Conservation (phyloP, 306 rosid species). For the Medicago ruthenica region DNA sequence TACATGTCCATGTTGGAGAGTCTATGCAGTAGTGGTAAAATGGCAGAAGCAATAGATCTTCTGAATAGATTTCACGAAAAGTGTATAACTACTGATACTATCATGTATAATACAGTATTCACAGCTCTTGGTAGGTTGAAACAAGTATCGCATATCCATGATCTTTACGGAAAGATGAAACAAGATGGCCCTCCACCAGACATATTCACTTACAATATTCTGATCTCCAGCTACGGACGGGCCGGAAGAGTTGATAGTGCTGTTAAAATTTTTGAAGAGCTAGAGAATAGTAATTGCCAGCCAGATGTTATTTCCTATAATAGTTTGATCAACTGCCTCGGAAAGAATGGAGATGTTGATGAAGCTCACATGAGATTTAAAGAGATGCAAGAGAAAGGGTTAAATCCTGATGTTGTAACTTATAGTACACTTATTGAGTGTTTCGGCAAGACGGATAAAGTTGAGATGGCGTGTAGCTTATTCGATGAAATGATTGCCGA, state of each 20-base stretch:
- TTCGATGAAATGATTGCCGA: constrained; percentile 79
- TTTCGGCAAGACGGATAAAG: constrained; percentile 90
- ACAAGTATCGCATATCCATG: constrained; percentile 70
- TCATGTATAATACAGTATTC: constrained; percentile 86
- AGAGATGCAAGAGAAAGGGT: constrained; percentile 93
- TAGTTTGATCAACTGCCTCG: constrained; percentile 90
- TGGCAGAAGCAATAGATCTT: constrained; percentile 80
- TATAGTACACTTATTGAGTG: constrained; percentile 95
- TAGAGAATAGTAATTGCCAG: constrained; percentile 69
- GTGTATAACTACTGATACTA: constrained; percentile 68
- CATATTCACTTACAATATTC: constrained; percentile 84
- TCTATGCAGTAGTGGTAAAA: constrained; percentile 75
- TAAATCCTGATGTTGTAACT: constrained; percentile 88
- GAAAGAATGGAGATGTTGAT: constrained; percentile 92
- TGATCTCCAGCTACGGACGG: constrained; percentile 86
- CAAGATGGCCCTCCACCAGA: constrained; percentile 74
- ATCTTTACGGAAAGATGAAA: constrained; percentile 86
- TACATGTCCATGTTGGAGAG: constrained; percentile 88
- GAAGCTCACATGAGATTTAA: constrained; percentile 95
- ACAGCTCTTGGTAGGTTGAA: constrained; percentile 75
- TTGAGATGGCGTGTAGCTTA: constrained; percentile 85
- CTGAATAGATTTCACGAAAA: constrained; percentile 80
- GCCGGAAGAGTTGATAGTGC: constrained; percentile 77
- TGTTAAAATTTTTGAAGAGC: constrained; percentile 72
- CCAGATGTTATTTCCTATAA: constrained; percentile 87